Evolutionary conservation across 768 basidiomycete genomes (phyloP).

Genomic region (Strobilomyces confusus): DNA sequence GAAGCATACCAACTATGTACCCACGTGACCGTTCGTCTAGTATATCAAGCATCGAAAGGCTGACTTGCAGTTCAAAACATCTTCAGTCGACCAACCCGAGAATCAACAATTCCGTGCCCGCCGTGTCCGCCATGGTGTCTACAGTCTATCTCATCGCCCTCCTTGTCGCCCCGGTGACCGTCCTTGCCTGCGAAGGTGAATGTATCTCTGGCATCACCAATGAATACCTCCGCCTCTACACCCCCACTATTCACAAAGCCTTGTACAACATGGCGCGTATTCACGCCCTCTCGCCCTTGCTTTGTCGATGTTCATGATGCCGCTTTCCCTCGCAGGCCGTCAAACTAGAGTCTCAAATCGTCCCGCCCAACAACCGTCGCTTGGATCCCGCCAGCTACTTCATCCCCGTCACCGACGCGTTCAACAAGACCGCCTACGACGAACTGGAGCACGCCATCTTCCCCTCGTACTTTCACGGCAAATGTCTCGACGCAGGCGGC

Average conservation of each 20-base stretch:
- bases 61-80: neutral
- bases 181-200: conserved; percentile 63
- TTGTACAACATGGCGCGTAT: conserved; percentile 42
- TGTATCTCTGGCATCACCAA: conserved; percentile 62
- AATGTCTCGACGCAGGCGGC: conserved; percentile 53
- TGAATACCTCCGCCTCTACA: conserved; percentile 50
- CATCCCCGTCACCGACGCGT: conserved; percentile 44
- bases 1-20: conserved; percentile 7
- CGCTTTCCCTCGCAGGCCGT: conserved; percentile 27
- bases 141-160: conserved; percentile 21
- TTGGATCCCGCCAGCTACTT: conserved; percentile 36
- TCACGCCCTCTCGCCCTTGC: neutral
- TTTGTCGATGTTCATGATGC: neutral
- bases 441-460: conserved; percentile 58
- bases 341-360: conserved; percentile 31
- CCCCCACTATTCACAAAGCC: conserved; percentile 36
- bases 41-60: neutral
- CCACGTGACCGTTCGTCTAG: conserved; percentile 19
- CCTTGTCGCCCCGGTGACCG: conserved; percentile 34
- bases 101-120: conserved; percentile 6
- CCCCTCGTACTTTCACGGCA: conserved; percentile 70
- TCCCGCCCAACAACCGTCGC: conserved; percentile 27
- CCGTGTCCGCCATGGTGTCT: conserved; percentile 18
- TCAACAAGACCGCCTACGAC: conserved; percentile 40
- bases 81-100: neutral